Evolutionary conservation across 1,284 basidiomycete species (phyloP).

Genomic region (Cryptococcus deneoformans): DNA sequence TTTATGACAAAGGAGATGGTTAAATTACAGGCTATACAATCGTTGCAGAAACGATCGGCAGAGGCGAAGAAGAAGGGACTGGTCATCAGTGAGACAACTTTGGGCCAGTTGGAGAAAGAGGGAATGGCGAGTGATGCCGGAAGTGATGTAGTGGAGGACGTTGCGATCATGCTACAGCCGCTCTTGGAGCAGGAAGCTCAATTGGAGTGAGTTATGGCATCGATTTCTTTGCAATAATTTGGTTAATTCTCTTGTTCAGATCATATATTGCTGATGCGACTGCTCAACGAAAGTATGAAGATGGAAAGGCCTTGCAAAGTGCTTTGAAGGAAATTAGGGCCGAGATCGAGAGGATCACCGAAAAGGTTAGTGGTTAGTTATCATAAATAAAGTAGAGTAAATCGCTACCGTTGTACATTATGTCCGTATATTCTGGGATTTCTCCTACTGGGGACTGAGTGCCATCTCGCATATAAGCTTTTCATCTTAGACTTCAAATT

Average conservation of each 20-base stretch:
- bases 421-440: background rate
- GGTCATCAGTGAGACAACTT: slow-evolving; percentile 28
- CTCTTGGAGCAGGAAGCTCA: slow-evolving; percentile 86
- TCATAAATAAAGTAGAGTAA: background rate
- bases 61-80: slow-evolving; percentile 23
- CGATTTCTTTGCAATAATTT: background rate
- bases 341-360: slow-evolving; percentile 68
- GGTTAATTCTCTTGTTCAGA: slow-evolving; percentile 11
- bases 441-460: no score
- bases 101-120: slow-evolving; percentile 16
- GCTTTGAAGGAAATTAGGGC: slow-evolving; percentile 73
- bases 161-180: slow-evolving; percentile 72
- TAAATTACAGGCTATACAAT: slow-evolving; percentile 54
- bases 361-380: slow-evolving; percentile 11
- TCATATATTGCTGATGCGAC: slow-evolving; percentile 65
- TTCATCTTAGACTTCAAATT: background rate
- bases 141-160: slow-evolving; percentile 53
- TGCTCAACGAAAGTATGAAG: slow-evolving; percentile 82
- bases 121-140: slow-evolving; percentile 13
- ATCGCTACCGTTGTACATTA: background rate
- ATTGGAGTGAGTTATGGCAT: slow-evolving; percentile 56
- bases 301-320: slow-evolving; percentile 69
- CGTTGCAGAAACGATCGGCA: slow-evolving; percentile 51
- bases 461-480: background rate
- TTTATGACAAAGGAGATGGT: slow-evolving; percentile 76